Evolutionary conservation across 2,329 filamentous ascomycete species (phyloP), one percentile per base, ranked within the genome.

Genomic region (Zymoseptoria tritici): DNA sequence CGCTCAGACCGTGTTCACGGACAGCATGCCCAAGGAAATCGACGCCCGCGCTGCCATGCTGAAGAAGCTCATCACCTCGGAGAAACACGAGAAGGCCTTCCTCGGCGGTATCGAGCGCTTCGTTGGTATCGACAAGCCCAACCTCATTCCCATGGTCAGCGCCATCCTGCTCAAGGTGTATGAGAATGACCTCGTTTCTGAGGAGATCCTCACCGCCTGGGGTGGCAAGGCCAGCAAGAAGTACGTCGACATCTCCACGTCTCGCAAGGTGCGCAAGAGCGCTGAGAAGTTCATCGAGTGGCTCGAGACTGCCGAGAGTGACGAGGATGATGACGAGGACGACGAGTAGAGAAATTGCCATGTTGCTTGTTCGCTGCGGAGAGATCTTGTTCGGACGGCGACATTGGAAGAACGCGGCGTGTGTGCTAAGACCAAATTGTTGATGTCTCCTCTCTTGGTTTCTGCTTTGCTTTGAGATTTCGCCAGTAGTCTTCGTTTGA

Each of bases 201-300:
- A 99, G 80, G 92, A 96, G 64, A 85, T 91, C 16, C 85, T 96
- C 73, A 89, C 87, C 77, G 87, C 88, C 68, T 99, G 94, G 93
- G 93, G 92, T 66, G 83, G 84, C 73, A 96, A 94, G 83, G 91
- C 93, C 61, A 96, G 91, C 85, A 97, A 96, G 87, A 97, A 97
- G 81, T 97, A 97, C 75, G 90, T 95, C 68, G 93, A 97, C 74
- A 77, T 95, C 62, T 74, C 87, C 61, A 92, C 86, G 62, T 96
- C 91, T 79, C 93, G 91, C 83, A 96, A 95, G 83, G 91, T 97
- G 64, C 91, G 92, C 79, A 93, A 95, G 82, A 89, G 90, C 66
- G 91, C 94, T 57, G 89, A 95, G 80, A 87, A 90, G 65, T 99
- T 99, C 84, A 83, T 97, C 72, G 89, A 86, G 70, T 97, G 92